A percentile compares a stretch with the other conserved stretches of the same genome.
These are phyloP conservation scores for Boletus huronensis DNA, from an alignment of 768 basidiomycete species.

Conservation along the genomic window DNA sequence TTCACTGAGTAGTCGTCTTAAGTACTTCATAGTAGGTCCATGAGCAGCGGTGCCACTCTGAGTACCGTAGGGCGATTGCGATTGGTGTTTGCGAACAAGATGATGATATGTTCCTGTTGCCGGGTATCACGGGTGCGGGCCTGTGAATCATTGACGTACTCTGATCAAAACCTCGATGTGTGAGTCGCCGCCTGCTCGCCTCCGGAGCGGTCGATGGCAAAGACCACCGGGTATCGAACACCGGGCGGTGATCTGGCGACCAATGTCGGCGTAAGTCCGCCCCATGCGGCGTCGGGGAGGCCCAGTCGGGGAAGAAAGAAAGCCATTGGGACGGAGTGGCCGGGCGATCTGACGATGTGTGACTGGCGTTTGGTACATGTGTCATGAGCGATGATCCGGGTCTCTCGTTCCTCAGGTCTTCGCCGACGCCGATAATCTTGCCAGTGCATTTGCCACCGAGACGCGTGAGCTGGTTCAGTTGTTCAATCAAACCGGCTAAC, in stretches of 20 bases:
- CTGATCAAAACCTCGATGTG: background rate
- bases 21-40: too few species aligned
- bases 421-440: background rate
- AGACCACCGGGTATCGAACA: background rate
- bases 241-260: background rate
- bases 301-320: background rate
- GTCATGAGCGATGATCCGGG: background rate
- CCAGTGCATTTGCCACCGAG: background rate
- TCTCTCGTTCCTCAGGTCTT: background rate
- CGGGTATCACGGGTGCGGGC: background rate
- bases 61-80: too few species aligned
- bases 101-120: too few species aligned
- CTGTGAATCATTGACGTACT: background rate
- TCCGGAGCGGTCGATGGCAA: background rate
- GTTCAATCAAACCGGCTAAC: background rate
- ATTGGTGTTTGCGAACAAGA: background rate
- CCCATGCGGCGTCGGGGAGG: background rate
- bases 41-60: background rate
- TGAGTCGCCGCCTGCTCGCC: background rate
- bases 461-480: conserved; percentile 2
- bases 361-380: background rate
- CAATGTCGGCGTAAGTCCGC: background rate
- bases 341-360: background rate
- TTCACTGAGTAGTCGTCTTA: too few species aligned
- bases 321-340: background rate